Percentiles rank a stretch among this genome's conserved stretches.
Evolutionary conservation across 2,329 filamentous ascomycete species (phyloP).

Genomic region (Elsinoe batatas): DNA sequence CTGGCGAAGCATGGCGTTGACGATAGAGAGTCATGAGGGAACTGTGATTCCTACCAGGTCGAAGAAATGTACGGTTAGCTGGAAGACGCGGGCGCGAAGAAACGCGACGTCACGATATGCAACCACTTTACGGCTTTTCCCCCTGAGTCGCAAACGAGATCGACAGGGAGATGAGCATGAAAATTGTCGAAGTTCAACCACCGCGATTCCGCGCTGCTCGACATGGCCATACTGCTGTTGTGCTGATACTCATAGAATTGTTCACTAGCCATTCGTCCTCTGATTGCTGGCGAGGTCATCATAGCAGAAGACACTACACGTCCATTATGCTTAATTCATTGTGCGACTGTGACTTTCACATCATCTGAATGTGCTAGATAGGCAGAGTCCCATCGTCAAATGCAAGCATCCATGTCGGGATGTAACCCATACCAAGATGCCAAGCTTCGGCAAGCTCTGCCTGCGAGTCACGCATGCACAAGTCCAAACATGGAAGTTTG

Average conservation of each 20-base stretch:
- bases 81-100: not conserved
- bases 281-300: too few species aligned
- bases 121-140: not conserved
- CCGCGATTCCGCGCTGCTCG: too few species aligned
- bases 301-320: too few species aligned
- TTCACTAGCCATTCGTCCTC: too few species aligned
- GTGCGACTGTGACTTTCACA: too few species aligned
- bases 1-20: too few species aligned
- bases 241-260: too few species aligned
- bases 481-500: not conserved
- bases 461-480: not conserved
- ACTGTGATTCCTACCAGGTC: not conserved
- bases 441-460: not conserved
- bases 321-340: too few species aligned
- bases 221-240: too few species aligned
- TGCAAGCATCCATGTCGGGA: not conserved
- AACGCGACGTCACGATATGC: constrained; percentile 10
- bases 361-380: too few species aligned
- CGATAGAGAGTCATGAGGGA: not conserved
- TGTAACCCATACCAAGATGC: not conserved
- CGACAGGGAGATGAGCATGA: not conserved
- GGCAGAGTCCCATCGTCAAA: too few species aligned
- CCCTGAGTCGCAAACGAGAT: not conserved
- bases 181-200: not conserved
- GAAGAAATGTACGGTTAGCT: not conserved